Conservation (phyloP, 1,139 yeast species). For the Ogataea hybrid region DNA sequence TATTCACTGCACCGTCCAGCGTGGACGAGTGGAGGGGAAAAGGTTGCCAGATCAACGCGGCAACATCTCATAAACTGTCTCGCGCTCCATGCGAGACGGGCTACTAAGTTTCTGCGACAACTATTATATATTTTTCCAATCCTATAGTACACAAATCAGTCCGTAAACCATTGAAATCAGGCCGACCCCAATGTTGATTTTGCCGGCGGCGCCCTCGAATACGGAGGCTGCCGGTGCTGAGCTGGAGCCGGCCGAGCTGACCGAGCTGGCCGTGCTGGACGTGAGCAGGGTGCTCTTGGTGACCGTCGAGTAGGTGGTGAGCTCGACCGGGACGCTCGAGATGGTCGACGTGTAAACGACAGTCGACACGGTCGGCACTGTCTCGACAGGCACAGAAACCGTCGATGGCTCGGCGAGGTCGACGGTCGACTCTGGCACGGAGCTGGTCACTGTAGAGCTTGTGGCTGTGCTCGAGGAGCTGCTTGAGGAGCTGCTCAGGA, state of each 20-base stretch:
- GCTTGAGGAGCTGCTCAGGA: neutral
- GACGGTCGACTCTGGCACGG: conserved; percentile 18
- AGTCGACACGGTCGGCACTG: conserved; percentile 22
- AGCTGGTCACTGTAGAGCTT: conserved; percentile 2
- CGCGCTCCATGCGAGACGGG: conserved; percentile 31
- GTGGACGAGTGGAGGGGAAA: conserved; percentile 51
- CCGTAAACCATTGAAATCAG: conserved; percentile 8
- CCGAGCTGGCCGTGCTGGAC: conserved; percentile 5
- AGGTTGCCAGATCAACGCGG: conserved; percentile 37
- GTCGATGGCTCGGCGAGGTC: conserved; percentile 19
- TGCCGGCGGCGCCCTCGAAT: conserved; percentile 6
- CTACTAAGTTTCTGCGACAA: conserved; percentile 43
- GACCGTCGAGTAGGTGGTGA: conserved; percentile 23
- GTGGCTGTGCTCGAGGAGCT: neutral
- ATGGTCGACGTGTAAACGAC: conserved; percentile 24
- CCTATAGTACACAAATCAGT: conserved; percentile 9
- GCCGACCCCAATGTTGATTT: conserved; percentile 7
- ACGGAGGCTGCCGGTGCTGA: conserved; percentile 5
- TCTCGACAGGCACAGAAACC: conserved; percentile 20
- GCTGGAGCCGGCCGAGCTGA: neutral
- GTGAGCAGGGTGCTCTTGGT: conserved; percentile 8
- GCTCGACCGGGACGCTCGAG: conserved; percentile 23
- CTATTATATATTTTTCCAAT: neutral
- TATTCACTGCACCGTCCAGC: conserved; percentile 57
- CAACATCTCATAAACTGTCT: conserved; percentile 42